Conservation (phyloP, 2,329 filamentous ascomycete genomes). For the Xylariales sp. region DNA sequence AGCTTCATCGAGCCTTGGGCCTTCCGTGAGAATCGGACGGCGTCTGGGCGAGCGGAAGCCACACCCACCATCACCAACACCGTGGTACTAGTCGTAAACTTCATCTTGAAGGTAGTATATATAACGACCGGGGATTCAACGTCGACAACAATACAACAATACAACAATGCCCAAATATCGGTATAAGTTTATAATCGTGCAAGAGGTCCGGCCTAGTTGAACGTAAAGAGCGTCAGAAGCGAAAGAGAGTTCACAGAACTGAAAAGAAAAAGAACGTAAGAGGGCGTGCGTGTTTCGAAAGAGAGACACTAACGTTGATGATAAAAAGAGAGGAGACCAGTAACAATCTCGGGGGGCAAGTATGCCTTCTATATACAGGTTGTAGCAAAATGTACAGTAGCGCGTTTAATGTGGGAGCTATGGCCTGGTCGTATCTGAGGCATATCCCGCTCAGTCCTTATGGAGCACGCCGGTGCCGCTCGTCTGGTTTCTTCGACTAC, state of each 20-base stretch:
- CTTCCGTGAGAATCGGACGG: conserved; percentile 42
- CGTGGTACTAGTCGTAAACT: conserved; percentile 48
- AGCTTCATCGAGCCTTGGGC: conserved; percentile 40
- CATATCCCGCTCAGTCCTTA: conserved; percentile 32
- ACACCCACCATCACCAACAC: conserved; percentile 48
- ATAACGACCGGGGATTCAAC: conserved; percentile 27
- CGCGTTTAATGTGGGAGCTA: conserved; percentile 19
- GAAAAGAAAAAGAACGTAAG: conserved; percentile 48
- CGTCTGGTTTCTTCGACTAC: conserved; percentile 34
- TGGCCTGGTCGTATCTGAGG: conserved; percentile 27
- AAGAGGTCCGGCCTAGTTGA: conserved; percentile 48
- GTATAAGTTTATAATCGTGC: conserved; percentile 38
- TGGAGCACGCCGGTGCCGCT: conserved; percentile 27
- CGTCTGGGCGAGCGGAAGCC: conserved; percentile 50
- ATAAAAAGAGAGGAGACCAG: conserved; percentile 35
- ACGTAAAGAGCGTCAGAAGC: conserved; percentile 45
- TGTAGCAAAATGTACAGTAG: conserved; percentile 1
- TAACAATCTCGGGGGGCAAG: conserved; percentile 20
- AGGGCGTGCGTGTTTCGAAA: conserved; percentile 37
- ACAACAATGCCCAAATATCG: conserved; percentile 29
- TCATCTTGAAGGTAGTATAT: conserved; percentile 47
- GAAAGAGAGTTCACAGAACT: conserved; percentile 51
- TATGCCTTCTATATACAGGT: conserved; percentile 44
- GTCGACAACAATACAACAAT: conserved; percentile 18
- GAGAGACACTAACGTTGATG: conserved; percentile 48